Conservation (phyloP, 306 rosid species). For the Amphicarpaea edgeworthii region DNA sequence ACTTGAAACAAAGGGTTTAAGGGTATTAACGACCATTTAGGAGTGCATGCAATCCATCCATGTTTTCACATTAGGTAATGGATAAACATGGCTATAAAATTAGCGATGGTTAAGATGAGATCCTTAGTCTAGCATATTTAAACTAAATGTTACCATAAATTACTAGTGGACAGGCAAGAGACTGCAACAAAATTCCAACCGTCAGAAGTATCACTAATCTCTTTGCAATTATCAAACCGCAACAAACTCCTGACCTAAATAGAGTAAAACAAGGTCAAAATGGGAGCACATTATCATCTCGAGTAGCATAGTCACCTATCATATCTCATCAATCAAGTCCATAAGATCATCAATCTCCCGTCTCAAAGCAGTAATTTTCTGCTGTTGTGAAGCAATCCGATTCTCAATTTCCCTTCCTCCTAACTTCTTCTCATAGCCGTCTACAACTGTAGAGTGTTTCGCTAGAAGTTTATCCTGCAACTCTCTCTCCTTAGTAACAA, state of each 20-base stretch:
- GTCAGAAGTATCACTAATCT: conserved; percentile 22
- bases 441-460: conserved; percentile 83
- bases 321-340: conserved; percentile 76
- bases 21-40: neutral
- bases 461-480: conserved; percentile 82
- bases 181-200: conserved; percentile 28
- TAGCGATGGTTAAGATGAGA: conserved; percentile 4
- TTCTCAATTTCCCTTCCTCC: conserved; percentile 93
- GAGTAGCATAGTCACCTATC: conserved; percentile 34
- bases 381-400: conserved; percentile 79
- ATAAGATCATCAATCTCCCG: conserved; percentile 88
- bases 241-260: conserved; percentile 41
- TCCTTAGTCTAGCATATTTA: neutral
- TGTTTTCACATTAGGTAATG: neutral
- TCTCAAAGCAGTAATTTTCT: conserved; percentile 73
- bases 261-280: conserved; percentile 47
- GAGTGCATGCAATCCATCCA: neutral
- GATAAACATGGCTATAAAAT: conserved; percentile 7
- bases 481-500: conserved; percentile 83
- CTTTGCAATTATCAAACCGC: conserved; percentile 32
- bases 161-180: conserved; percentile 26
- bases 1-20: neutral
- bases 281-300: conserved; percentile 26
- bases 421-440: conserved; percentile 88
- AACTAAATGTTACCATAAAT: conserved; percentile 29